Evolutionary conservation across 148 eudicot species (phyloP).

Genomic region (Camellia japonica): DNA sequence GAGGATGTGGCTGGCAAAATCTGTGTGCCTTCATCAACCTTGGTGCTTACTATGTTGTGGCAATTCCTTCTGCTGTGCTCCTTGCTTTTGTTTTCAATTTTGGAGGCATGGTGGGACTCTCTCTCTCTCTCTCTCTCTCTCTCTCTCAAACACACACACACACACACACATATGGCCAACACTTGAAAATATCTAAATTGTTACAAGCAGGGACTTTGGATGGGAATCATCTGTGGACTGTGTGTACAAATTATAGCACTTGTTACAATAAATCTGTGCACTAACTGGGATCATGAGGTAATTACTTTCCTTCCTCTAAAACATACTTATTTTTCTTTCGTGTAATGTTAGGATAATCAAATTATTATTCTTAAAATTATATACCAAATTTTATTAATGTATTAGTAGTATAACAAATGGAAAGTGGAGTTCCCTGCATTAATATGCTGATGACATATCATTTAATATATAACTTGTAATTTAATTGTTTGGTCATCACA

Average conservation of each 20-base stretch:
- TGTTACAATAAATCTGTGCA: slow-evolving; percentile 40
- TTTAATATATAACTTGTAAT: too few species aligned
- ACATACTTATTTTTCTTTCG: neutral
- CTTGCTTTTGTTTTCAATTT: slow-evolving; percentile 53
- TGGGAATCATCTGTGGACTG: slow-evolving; percentile 63
- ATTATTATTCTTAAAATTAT: neutral
- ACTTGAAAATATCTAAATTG: neutral
- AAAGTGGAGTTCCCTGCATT: too few species aligned
- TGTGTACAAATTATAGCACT: slow-evolving; percentile 49
- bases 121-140: neutral
- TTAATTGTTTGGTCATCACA: too few species aligned
- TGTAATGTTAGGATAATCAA: neutral
- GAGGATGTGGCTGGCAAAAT: slow-evolving; percentile 78
- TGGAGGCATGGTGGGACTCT: slow-evolving; percentile 50
- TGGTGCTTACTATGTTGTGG: slow-evolving; percentile 64
- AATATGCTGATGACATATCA: too few species aligned
- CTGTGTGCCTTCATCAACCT: slow-evolving; percentile 54
- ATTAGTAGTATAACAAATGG: too few species aligned
- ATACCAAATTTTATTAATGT: too few species aligned
- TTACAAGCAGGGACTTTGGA: slow-evolving; percentile 59
- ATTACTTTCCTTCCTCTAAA: neutral
- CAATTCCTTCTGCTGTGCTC: slow-evolving; percentile 51
- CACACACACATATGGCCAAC: neutral
- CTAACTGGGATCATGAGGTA: slow-evolving; percentile 61
- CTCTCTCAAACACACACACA: neutral